Percentiles rank a stretch among this genome's conserved stretches.
These are phyloP conservation scores for Amanita pseudoporphyria DNA, from an alignment of 768 basidiomycete species.

Conservation along the genomic window DNA sequence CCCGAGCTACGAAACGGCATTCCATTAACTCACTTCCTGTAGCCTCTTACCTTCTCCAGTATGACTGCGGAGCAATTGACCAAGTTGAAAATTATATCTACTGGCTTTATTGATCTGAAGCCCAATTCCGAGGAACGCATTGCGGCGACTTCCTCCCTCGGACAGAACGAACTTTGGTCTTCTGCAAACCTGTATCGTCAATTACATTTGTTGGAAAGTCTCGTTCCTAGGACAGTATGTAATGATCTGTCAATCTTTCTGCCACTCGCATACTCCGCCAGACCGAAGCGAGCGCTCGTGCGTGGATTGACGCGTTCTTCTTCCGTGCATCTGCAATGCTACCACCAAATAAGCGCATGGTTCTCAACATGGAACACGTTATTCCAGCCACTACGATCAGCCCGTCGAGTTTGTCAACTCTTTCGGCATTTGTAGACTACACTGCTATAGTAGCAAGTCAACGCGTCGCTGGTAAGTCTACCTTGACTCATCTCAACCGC, in stretches of 20 bases:
- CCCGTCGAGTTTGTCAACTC: constrained; percentile 7
- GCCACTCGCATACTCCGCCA: background rate
- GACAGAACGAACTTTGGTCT: constrained; percentile 4
- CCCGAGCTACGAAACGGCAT: background rate
- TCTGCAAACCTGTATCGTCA: background rate
- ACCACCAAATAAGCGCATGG: background rate
- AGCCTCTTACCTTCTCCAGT: constrained; percentile 1
- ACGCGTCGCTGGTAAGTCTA: constrained; percentile 7
- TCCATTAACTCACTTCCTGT: background rate
- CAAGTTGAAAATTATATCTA: background rate
- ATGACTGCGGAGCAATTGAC: background rate
- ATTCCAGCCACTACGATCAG: constrained; percentile 8
- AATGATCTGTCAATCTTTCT: background rate
- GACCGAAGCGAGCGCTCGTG: background rate
- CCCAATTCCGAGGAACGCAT: background rate
- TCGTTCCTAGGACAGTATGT: background rate
- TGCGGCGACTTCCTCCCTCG: background rate
- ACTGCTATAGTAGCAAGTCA: constrained; percentile 10
- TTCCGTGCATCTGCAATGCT: background rate
- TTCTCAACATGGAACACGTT: constrained; percentile 12
- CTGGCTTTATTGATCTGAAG: background rate
- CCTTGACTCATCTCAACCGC: constrained; percentile 1
- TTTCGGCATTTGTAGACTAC: constrained; percentile 12
- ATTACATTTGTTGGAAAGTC: constrained; percentile 1
- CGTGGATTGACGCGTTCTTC: background rate